These are phyloP conservation scores for Neurospora intermedia DNA, from an alignment of 495 filamentous ascomycete species.

Conservation along the genomic window DNA sequence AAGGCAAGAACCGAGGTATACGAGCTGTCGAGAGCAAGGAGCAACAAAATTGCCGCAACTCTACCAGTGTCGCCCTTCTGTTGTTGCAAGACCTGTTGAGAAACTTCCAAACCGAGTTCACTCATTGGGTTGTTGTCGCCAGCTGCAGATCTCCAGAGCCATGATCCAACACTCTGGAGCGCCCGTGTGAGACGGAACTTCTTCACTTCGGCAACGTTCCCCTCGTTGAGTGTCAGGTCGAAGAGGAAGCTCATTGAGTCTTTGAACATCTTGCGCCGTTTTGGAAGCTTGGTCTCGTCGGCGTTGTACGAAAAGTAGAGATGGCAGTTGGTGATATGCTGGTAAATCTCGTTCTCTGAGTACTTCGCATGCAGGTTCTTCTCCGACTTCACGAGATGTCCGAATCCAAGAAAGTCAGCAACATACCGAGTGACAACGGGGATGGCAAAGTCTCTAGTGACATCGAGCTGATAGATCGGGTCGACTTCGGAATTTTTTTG, in stretches of 20 bases:
- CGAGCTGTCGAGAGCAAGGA: conserved; percentile 8
- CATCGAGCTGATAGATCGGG: conserved; percentile 8
- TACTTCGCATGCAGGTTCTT: not conserved
- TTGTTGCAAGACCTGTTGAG: conserved; percentile 2
- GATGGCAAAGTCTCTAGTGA: conserved; percentile 12
- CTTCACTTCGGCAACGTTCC: conserved; percentile 1
- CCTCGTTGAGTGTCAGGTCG: conserved; percentile 3
- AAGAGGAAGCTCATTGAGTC: conserved; percentile 2
- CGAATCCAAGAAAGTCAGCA: conserved; percentile 13
- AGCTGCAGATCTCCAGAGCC: not conserved
- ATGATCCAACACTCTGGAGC: not conserved
- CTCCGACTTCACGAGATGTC: conserved; percentile 1
- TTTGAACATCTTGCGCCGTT: conserved; percentile 9
- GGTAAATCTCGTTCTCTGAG: conserved; percentile 13
- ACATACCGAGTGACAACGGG: conserved; percentile 9
- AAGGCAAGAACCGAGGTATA: conserved; percentile 9
- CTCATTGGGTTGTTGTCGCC: conserved; percentile 2
- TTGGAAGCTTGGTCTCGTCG: conserved; percentile 9
- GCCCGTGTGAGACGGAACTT: not conserved
- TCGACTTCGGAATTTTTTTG: not conserved
- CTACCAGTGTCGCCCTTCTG: conserved; percentile 1
- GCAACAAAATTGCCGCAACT: conserved; percentile 7
- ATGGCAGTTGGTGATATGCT: conserved; percentile 15
- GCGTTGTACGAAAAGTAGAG: conserved; percentile 11
- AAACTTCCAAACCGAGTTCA: conserved; percentile 3